Evolutionary conservation across 805 yeast species (phyloP), one percentile per base, ranked within the genome.

Genomic region (Lipomyces sp.): DNA sequence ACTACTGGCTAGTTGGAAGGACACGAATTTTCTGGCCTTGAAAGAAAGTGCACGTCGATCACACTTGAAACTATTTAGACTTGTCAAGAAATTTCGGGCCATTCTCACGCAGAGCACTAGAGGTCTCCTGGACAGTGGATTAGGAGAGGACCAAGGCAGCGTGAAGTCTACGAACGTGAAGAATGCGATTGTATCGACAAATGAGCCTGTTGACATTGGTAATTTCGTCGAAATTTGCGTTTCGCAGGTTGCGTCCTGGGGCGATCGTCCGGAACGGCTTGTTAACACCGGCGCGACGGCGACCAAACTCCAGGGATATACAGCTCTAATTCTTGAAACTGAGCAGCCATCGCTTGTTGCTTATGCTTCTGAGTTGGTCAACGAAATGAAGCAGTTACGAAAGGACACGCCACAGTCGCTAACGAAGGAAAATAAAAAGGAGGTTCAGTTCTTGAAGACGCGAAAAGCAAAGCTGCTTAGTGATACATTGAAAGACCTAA

Each of bases 1-100:
- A 38, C 70, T 87, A 39, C 73, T 93, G 14, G 97, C 98, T 1
- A 86, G 96, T 62, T 95, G 98, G 98, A 89, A 90, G 61, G 99
- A 93, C 70, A 90, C 89, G 11, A 95, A 93, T 63, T 80, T 89
- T 39, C 95, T 86, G 63, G 96, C 98, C 0, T 74, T 93, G 62
- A 89, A 87, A 60, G 97, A 90, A 68, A 87, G 96, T 68, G 93
- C 98, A 4, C 81, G 88, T 57, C 79, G 84, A 42, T 89, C 97
- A 0, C 98, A 95, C 64, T 80, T 81, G 57, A 80, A 76, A 60
- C 79, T 93, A 46, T 91, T 83, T 78, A 93, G 89, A 68, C 66
- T 86, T 45, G 84, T 91, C 10, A 77, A 89, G 51, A 88, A 88
- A 66, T 93, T 86, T 65, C 79, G 98, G 46, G 75, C 76, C 1